phyloP scores from a whole-genome alignment of 148 eudicot species.

The Hydrangea macrophylla region DNA sequence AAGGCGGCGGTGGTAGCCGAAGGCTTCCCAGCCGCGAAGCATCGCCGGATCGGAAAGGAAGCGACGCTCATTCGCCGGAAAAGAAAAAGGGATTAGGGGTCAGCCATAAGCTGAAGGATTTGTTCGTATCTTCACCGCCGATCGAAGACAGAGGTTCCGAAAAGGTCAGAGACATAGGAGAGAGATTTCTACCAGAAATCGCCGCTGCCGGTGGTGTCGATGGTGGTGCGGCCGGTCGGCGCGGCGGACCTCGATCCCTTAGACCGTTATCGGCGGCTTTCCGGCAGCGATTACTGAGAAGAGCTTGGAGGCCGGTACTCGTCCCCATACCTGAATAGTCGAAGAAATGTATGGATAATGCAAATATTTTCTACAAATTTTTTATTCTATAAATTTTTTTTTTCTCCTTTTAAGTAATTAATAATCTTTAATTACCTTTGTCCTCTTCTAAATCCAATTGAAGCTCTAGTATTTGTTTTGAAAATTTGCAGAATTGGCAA shows the following conservation, averaged over 20 bases:
- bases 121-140: conserved; percentile 70
- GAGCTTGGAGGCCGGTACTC: conserved; percentile 83
- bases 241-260: conserved; percentile 21
- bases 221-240: conserved; percentile 16
- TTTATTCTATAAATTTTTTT: background rate
- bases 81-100: conserved; percentile 28
- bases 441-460: too few relatives aligned
- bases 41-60: conserved; percentile 19
- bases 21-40: conserved; percentile 28
- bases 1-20: conserved; percentile 31
- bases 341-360: conserved; percentile 29
- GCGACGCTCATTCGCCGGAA: conserved; percentile 4
- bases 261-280: conserved; percentile 72
- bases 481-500: too few relatives aligned
- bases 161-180: conserved; percentile 19
- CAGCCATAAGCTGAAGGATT: conserved; percentile 66
- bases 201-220: conserved; percentile 13
- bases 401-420: background rate
- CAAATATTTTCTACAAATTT: background rate
- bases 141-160: conserved; percentile 21
- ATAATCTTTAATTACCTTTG: too few relatives aligned
- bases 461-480: too few relatives aligned
- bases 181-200: conserved; percentile 18
- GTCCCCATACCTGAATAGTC: conserved; percentile 72
- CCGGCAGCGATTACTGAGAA: conserved; percentile 71